A percentile compares a stretch with the other conserved stretches of the same genome.
phyloP scores from a whole-genome alignment of 495 filamentous ascomycete genomes.

The Penicillium mononematosum region DNA sequence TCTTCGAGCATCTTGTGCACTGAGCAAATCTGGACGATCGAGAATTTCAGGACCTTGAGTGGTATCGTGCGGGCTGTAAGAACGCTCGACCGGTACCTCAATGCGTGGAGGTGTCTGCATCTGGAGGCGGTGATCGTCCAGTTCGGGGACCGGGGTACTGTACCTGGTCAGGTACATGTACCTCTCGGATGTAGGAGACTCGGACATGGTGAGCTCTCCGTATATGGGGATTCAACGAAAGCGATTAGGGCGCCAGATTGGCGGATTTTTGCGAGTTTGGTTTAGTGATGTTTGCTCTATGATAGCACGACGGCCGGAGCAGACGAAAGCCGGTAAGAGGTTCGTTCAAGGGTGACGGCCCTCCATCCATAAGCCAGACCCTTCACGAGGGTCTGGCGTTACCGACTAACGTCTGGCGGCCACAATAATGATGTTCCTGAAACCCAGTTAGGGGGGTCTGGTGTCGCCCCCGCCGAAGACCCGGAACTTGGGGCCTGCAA shows the following conservation, averaged over 20 bases:
- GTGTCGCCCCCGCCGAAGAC: slow-evolving; percentile 94
- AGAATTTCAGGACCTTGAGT: slow-evolving; percentile 32
- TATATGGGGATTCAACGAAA: slow-evolving; percentile 8
- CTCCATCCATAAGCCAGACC: slow-evolving; percentile 52
- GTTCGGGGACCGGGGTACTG: slow-evolving; percentile 80
- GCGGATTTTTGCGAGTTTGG: slow-evolving; percentile 5
- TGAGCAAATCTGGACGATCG: slow-evolving; percentile 48
- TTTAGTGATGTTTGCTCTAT: slow-evolving; percentile 12
- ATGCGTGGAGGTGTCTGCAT: slow-evolving; percentile 62
- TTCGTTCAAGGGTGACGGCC: slow-evolving; percentile 34
- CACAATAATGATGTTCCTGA: slow-evolving; percentile 33
- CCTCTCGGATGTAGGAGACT: slow-evolving; percentile 61
- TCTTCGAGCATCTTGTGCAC: slow-evolving; percentile 47
- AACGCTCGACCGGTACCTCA: slow-evolving; percentile 46
- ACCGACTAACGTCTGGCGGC: slow-evolving; percentile 44
- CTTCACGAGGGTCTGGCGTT: slow-evolving; percentile 48
- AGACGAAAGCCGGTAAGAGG: slow-evolving; percentile 38
- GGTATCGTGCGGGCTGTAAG: slow-evolving; percentile 42
- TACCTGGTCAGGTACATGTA: slow-evolving; percentile 56
- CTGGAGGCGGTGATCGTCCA: slow-evolving; percentile 92
- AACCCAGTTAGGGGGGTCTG: slow-evolving; percentile 92
- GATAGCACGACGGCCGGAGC: slow-evolving; percentile 28
- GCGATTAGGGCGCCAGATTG: slow-evolving; percentile 25
- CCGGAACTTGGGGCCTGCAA: slow-evolving; percentile 87
- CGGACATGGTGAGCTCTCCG: slow-evolving; percentile 52